These are phyloP conservation scores for Xylaria sp. DNA, from an alignment of 2,329 filamentous ascomycete genomes.

Conservation along the genomic window DNA sequence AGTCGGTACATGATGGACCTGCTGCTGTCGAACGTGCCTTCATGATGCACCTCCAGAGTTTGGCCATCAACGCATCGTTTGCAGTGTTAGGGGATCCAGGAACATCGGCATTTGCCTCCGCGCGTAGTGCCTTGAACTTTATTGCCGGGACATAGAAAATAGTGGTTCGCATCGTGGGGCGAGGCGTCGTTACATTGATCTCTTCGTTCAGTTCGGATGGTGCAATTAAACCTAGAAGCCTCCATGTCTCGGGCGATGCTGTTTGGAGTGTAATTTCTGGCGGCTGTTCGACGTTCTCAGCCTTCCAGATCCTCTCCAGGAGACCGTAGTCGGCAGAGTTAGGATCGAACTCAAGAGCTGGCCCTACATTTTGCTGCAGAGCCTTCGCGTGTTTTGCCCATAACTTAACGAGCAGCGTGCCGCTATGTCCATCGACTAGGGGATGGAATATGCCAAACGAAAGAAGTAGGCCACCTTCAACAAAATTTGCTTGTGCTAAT, in stretches of 20 bases:
- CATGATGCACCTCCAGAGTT: slow-evolving; percentile 23
- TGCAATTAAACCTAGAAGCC: slow-evolving; percentile 15
- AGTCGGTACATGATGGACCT: not conserved
- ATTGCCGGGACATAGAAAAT: slow-evolving; percentile 23
- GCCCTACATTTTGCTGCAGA: slow-evolving; percentile 7
- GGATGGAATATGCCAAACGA: slow-evolving; percentile 24
- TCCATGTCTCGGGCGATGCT: slow-evolving; percentile 15
- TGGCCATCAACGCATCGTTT: slow-evolving; percentile 23
- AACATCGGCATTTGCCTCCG: slow-evolving; percentile 12
- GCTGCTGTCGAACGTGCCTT: slow-evolving; percentile 14
- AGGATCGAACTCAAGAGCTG: slow-evolving; percentile 8
- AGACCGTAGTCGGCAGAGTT: slow-evolving; percentile 17
- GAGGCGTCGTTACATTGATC: not conserved
- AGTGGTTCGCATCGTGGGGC: slow-evolving; percentile 14
- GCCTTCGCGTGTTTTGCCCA: slow-evolving; percentile 20
- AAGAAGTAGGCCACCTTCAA: slow-evolving; percentile 19
- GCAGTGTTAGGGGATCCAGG: slow-evolving; percentile 1
- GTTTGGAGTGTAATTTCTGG: not conserved
- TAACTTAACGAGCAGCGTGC: slow-evolving; percentile 15
- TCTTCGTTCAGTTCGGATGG: slow-evolving; percentile 16
- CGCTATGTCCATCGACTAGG: slow-evolving; percentile 17
- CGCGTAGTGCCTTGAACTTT: slow-evolving; percentile 16
- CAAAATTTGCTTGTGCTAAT: slow-evolving; percentile 17
- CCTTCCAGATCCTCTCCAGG: slow-evolving; percentile 16
- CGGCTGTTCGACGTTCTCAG: slow-evolving; percentile 2